A percentile compares a stretch with the other conserved stretches of the same genome.
Evolutionary conservation across 2,329 filamentous ascomycete species (phyloP).

Genomic region (Penicillium fuscoglaucum): DNA sequence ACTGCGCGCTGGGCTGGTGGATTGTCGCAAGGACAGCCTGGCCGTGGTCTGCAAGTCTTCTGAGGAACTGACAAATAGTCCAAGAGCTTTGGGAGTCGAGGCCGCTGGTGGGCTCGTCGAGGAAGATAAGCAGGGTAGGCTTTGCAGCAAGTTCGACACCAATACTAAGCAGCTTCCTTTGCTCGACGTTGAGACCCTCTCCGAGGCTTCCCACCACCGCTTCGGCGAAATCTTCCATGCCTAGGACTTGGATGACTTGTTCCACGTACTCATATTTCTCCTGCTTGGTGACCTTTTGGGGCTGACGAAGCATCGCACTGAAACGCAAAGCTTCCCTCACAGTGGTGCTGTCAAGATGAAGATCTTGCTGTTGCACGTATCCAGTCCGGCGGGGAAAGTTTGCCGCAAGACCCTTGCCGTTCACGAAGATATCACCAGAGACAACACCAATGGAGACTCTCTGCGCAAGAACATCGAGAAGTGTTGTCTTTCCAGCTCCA

Average conservation of each 20-base stretch:
- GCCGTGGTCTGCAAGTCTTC: conserved; percentile 80
- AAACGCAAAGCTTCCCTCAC: conserved; percentile 84
- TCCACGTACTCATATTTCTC: conserved; percentile 84
- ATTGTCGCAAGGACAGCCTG: conserved; percentile 91
- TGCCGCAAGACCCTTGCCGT: conserved; percentile 56
- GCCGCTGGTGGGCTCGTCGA: conserved; percentile 81
- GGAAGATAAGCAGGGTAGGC: conserved; percentile 80
- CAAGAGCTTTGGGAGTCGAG: conserved; percentile 87
- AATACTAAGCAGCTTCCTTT: conserved; percentile 74
- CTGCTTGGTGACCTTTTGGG: conserved; percentile 62
- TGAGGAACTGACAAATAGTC: conserved; percentile 78
- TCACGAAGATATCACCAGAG: conserved; percentile 64
- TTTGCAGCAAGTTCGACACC: conserved; percentile 92
- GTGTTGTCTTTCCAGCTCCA: conserved; percentile 61
- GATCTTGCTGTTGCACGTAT: conserved; percentile 68
- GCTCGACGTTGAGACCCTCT: conserved; percentile 64
- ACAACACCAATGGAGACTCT: conserved; percentile 62
- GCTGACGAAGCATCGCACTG: conserved; percentile 80
- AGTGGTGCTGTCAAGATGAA: conserved; percentile 78
- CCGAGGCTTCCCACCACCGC: conserved; percentile 83
- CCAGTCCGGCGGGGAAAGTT: conserved; percentile 65
- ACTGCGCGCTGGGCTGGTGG: conserved; percentile 85
- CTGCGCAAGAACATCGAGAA: conserved; percentile 58
- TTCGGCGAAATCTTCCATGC: conserved; percentile 87
- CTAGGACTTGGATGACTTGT: conserved; percentile 75